Evolutionary conservation across 2,329 filamentous ascomycete species (phyloP), one percentile per base, ranked within the genome.

Genomic region (Aspergillus unguis): DNA sequence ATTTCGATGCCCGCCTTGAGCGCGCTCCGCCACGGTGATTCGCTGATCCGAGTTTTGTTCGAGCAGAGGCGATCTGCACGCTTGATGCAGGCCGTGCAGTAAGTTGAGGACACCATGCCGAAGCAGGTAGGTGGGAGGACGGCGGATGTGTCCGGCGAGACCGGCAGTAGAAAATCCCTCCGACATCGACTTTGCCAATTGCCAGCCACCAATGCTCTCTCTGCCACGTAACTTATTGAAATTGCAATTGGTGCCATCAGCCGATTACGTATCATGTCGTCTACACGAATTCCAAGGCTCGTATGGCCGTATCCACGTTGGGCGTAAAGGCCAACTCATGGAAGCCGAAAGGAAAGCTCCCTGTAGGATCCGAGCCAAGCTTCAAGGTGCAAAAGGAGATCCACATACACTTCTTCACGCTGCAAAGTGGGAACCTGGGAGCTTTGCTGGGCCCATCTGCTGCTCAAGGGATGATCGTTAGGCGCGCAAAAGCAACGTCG

Each of bases 1-100:
- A 46, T 44, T 36, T 28, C 50, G 53, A 42, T 28, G 25, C 5
- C 32, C n/a, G 33, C 26, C 25, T 26, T 40, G n/a, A 33, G 10
- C 6, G 7, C 32, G 23, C 31, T 49, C 38, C 42, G 6, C 11
- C 10, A 11, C 44, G 11, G 17, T 50, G 41, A 48, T 54, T 45
- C 53, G 52, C 47, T 47, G 48, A 33, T 45, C 54, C 56, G 48
- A 56, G 54, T 58, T 54, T 56, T 48, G 52, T 53, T 53, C 54
- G 45, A 53, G 28, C 35, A 53, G 50, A 38, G 55, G 45, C 53
- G 55, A 58, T 61, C 57, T 59, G 58, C 57, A 58, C 48, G 52
- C 52, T 45, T 40, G 42, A 49, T 38, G 50, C 46, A 52, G 50
- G 50, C 36, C 52, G 52, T 55, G 54, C 52, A 54, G 50, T 41